Base-by-base conservation (phyloP, 148 eudicot genomes). In the Dysphania ambrosioides region DNA sequence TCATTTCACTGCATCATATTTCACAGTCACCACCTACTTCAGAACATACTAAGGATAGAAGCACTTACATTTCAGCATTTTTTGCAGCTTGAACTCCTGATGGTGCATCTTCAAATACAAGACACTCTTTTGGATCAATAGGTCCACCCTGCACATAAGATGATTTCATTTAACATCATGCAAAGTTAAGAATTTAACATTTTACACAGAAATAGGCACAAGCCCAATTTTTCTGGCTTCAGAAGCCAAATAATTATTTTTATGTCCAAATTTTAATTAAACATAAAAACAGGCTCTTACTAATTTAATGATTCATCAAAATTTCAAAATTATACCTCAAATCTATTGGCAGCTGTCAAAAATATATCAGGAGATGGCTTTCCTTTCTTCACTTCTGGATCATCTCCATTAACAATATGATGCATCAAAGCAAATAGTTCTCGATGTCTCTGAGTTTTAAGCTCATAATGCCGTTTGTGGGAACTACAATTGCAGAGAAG, bases 61-160 rank as follows among this genome's bases (percentile, higher is more conserved):
- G 40, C 34, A 87, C 97, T 90, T 83, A 95, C 99, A 92, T 92
- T 72, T 92, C 96, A 78, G 99, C 99, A 85, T 87, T 90, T 83
- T 92, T 95, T 60, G 92, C 99, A 79, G 94, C 99, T 75, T 81
- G 83, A 57, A 88, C 96, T 63, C 97, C 98, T 41, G 90, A 70
- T 29, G 98, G 98, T 49, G 98, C 97, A 82, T 94, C 98, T 85
- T 94, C 97, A 76, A 94, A 94, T 63, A 94, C 96, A 82, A 94
- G 92, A 73, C 86, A 79, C 59, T 73, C 85, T 40, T 79, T 64
- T 27, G 96, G 86, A 79, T 92, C 92, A 41, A 92, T 72, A 9
- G 90, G 86, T 79, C 88, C 97, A 55, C 92, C 97, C 97, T 94
- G 88, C 79, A 77, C 77, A 82, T 49, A 51, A 35, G 80, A 35